phyloP scores from a whole-genome alignment of 148 eudicot genomes.

The Vaccinium myrtillus region DNA sequence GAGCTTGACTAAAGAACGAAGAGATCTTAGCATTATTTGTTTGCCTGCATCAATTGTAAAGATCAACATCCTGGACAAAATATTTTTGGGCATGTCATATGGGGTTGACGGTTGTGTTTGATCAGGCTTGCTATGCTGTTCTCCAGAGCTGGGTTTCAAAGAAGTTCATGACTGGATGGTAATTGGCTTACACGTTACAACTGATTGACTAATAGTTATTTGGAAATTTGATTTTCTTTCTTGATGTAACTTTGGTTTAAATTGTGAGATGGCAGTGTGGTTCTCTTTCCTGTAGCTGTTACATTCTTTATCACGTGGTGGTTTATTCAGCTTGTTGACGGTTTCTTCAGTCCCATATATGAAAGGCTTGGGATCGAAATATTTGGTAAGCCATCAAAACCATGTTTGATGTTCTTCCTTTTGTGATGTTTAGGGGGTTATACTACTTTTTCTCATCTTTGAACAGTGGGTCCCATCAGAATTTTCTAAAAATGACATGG shows the following conservation, averaged over 20 bases:
- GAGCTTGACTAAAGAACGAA: background rate
- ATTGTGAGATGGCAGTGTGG: conserved; percentile 46
- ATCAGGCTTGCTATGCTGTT: conserved; percentile 64
- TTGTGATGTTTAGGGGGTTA: background rate
- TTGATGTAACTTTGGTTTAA: conserved; percentile 9
- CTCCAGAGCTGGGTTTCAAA: conserved; percentile 72
- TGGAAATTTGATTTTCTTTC: background rate
- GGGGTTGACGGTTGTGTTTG: background rate
- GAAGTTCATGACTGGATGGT: conserved; percentile 80
- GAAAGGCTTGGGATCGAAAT: conserved; percentile 55
- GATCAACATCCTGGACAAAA: background rate
- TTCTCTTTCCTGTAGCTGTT: conserved; percentile 71
- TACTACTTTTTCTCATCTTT: conserved; percentile 10
- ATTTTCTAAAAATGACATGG: background rate
- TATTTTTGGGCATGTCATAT: conserved; percentile 9
- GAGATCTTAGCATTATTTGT: background rate
- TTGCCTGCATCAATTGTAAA: background rate
- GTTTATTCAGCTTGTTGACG: conserved; percentile 73
- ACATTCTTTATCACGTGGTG: conserved; percentile 71
- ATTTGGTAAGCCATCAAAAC: conserved; percentile 40
- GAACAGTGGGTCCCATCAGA: background rate
- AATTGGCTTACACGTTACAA: conserved; percentile 19
- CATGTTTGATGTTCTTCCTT: conserved; percentile 7
- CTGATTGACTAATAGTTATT: conserved; percentile 20
- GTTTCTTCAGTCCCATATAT: conserved; percentile 72